These are phyloP conservation scores for Epichloe scottii DNA, from an alignment of 2,329 filamentous ascomycete genomes.

Conservation along the genomic window DNA sequence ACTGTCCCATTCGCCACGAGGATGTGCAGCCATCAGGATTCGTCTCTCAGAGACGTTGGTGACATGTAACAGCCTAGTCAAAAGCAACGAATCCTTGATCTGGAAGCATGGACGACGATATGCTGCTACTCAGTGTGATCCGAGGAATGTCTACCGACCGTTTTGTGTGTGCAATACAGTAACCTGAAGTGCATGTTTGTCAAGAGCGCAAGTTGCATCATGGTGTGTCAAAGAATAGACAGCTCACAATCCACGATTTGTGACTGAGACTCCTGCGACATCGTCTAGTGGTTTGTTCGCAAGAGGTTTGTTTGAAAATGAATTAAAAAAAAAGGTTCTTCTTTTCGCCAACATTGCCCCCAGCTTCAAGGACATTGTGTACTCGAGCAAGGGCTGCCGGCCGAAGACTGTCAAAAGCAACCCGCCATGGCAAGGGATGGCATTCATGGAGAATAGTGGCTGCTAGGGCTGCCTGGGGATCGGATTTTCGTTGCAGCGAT, in stretches of 20 bases:
- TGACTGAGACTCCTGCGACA: background rate
- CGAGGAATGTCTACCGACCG: too few relatives aligned
- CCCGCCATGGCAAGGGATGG: background rate
- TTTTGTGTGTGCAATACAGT: too few relatives aligned
- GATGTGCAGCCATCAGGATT: background rate
- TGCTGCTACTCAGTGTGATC: too few relatives aligned
- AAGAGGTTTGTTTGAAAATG: background rate
- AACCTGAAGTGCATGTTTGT: background rate
- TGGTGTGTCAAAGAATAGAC: background rate
- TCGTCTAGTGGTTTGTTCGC: background rate
- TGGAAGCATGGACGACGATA: too few relatives aligned
- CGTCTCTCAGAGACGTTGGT: background rate
- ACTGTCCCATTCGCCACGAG: background rate
- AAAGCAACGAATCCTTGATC: background rate
- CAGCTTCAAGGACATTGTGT: background rate
- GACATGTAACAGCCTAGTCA: background rate
- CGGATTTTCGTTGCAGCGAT: background rate
- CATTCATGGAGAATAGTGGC: background rate
- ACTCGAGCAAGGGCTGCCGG: background rate
- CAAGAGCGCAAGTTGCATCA: background rate
- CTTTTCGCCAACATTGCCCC: background rate
- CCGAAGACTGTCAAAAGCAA: background rate
- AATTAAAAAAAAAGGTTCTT: background rate
- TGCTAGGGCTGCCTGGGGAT: background rate
- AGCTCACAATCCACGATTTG: background rate